These are phyloP conservation scores for Xerocomellus amylosporus DNA, from an alignment of 768 basidiomycete species.

Conservation along the genomic window DNA sequence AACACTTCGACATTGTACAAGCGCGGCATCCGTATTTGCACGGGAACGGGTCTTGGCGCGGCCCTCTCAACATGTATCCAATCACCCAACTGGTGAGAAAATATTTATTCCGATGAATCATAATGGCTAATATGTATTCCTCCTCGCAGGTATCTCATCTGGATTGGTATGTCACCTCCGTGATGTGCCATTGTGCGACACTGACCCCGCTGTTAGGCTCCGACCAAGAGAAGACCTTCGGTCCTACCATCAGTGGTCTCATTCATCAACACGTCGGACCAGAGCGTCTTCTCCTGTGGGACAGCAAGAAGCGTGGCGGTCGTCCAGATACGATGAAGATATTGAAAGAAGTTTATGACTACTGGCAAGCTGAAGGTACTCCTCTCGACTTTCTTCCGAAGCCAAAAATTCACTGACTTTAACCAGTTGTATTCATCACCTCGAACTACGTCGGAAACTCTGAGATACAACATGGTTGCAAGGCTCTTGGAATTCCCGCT, in stretches of 20 bases:
- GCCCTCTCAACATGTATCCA: constrained; percentile 79
- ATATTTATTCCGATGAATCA: background rate
- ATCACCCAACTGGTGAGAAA: constrained; percentile 61
- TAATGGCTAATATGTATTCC: background rate
- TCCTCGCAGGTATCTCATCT: constrained; percentile 64
- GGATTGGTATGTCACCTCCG: constrained; percentile 52
- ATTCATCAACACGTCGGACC: constrained; percentile 71
- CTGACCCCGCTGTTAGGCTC: constrained; percentile 47
- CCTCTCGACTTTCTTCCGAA: background rate
- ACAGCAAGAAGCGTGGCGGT: constrained; percentile 69
- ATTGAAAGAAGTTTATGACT: constrained; percentile 62
- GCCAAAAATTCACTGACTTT: background rate
- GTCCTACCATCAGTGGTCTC: constrained; percentile 71
- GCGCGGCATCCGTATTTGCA: constrained; percentile 78
- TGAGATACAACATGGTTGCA: constrained; percentile 79
- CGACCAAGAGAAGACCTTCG: constrained; percentile 83
- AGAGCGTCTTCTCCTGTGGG: constrained; percentile 74
- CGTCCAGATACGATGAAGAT: constrained; percentile 78
- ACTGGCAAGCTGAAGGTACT: constrained; percentile 69
- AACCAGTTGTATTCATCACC: constrained; percentile 72
- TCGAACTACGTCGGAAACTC: constrained; percentile 79
- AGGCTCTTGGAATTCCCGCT: constrained; percentile 61
- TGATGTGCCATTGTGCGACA: background rate
- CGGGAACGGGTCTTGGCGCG: constrained; percentile 78
- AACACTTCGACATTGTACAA: constrained; percentile 79